Evolutionary conservation across 306 rosid genomes (phyloP).

Genomic region (Medicago truncatula): MtrunA17r5.0-ANR NC_053045.1:39127001-39127500

Average conservation of each 20-base stretch:
- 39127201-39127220: constrained; percentile 14
- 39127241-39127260: constrained; percentile 97
- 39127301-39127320: constrained; percentile 99
- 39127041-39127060: no score
- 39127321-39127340: constrained; percentile 77
- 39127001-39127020: no score
- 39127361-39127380: constrained; percentile 4
- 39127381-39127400: constrained; percentile 21
- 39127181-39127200: constrained; percentile 30
- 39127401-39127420: not conserved
- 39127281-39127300: constrained; percentile 89
- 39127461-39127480: no score
- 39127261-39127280: constrained; percentile 96
- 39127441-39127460: no score
- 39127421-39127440: no score
- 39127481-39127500: no score
- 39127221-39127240: constrained; percentile 5
- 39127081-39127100: no score
- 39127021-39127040: no score
- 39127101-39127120: no score
- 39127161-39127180: constrained; percentile 25
- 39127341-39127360: constrained; percentile 23
- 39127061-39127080: no score
- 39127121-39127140: constrained; percentile 8
- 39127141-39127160: constrained; percentile 31